Evolutionary conservation across 805 yeast species (phyloP), one percentile per base, ranked within the genome.

Genomic region (Saturnispora silvae): DNA sequence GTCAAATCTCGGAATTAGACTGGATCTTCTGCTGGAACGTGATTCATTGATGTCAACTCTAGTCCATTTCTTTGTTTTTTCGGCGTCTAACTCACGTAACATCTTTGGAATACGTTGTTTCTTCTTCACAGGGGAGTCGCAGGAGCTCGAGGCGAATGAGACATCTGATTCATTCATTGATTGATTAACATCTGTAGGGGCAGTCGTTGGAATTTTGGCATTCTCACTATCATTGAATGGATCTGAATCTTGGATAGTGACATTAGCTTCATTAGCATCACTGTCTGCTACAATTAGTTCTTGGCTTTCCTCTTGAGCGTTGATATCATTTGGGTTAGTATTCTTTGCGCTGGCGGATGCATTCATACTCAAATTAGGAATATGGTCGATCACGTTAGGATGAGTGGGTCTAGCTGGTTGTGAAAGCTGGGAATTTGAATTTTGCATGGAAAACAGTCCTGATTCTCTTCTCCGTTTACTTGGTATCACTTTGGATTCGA

Each of bases 1-100:
- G 94, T 68, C 77, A 79, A 67, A 51, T 81, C 81, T 13, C 68
- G 70, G 28, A 81, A 63, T 37, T 80, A 54, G 1, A 87, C 75
- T 0, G 86, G 85, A 24, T 17, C 75, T 60, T 18, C 84, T 63
- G 35, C 46, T 49, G 40, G 41, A 39, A 41, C 45, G 20, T 38
- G 33, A 11, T 40, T 37, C 37, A n/a, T 25, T 25, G 15, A 25
- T 6, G 5, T 25, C 28, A 11, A 25, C 28, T 11, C n/a, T 25
- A 7, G 31, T 15, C 45, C 43, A 35, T 15, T 35, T 50, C 17
- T 49, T 45, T 1, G 48, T 43, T 22, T 47, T 42, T 23, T 51
- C 46, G 2, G 52, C 42, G 5, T 45, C 53, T 18, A 69, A 65
- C 62, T 64, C 62, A 11, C 58, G 54, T 34, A 65, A 65, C 44